Evolutionary conservation across 164 flowering plant species (phyloP), one percentile per base, ranked within the genome.

Genomic region (Tetrastigma voinierianum): DNA sequence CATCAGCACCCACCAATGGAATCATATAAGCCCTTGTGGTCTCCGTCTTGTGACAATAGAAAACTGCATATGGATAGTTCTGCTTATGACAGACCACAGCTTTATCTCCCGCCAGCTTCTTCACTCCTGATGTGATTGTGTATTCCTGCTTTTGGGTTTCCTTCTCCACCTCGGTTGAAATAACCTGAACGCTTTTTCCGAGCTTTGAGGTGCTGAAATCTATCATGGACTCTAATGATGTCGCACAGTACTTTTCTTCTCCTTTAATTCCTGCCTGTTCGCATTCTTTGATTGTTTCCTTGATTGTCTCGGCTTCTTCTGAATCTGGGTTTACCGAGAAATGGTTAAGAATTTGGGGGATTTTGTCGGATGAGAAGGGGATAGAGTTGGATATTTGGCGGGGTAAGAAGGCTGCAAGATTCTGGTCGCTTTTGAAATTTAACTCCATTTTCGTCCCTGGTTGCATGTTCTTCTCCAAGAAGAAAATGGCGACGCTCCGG

Each of bases 221-320:
- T 4, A 83, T 48, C 83, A 83, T 83, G 4, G 84, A 74, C 57
- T 83, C 84, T 20, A 81, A 63, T 3, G 87, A 81, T 10, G 84
- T 81, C 19, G 84, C 84, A 25, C 87, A 83, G 43, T 67, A 77
- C 71, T 83, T 81, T 9, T 77, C 81, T 68, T 83, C 86, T 23
- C 83, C 84, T 46, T 61, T 55, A 4, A 72, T 67, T 12, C 54
- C 74, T 0, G 78, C 69, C 10, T 51, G 62, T 53, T 83, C 84
- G 17, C 87, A 83, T 61, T 83, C 76, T 8, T 69, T 45, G 19
- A 83, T 69, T 32, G 87, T 79, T 18, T 72, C 65, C 69, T 74
- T 71, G 69, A 83, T 75, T 16, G 60, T 56, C 51, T 75, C 72
- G 10, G 87, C 81, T 69, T 80, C 80, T n/a, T 4, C 57, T 10